Percentiles rank a stretch among this genome's conserved stretches.
Evolutionary conservation across 768 basidiomycete species (phyloP).

Genomic region (Hypholoma fasciculare): DNA sequence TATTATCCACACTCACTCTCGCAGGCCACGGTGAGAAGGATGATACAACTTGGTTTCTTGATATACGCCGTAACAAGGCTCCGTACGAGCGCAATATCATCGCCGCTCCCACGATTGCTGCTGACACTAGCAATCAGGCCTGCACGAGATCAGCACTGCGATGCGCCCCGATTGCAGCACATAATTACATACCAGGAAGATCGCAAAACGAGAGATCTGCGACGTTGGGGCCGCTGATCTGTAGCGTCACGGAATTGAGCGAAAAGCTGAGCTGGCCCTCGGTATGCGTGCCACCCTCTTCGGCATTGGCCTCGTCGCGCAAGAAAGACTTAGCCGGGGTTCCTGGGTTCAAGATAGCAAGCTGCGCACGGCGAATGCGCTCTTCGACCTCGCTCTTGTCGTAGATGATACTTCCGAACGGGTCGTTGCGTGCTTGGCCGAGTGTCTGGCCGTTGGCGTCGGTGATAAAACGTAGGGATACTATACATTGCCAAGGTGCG

Average conservation of each 20-base stretch:
- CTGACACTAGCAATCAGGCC: constrained; percentile 62
- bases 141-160: constrained; percentile 17
- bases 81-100: constrained; percentile 64
- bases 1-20: constrained; percentile 48
- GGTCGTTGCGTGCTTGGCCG: constrained; percentile 36
- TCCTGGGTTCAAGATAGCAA: constrained; percentile 64
- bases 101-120: constrained; percentile 38
- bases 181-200: constrained; percentile 46
- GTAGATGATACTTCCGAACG: constrained; percentile 50
- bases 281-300: constrained; percentile 9
- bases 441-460: constrained; percentile 39
- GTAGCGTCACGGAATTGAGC: constrained; percentile 53
- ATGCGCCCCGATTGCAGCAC: background rate
- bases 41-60: constrained; percentile 57
- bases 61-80: constrained; percentile 61
- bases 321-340: constrained; percentile 35
- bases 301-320: constrained; percentile 30
- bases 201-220: constrained; percentile 68
- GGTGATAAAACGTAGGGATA: constrained; percentile 47
- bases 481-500: constrained; percentile 48
- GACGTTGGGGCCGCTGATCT: constrained; percentile 59
- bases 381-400: constrained; percentile 61
- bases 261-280: constrained; percentile 43
- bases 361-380: constrained; percentile 64
- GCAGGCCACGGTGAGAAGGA: constrained; percentile 60